Base-by-base conservation (phyloP, 2,329 filamentous ascomycete genomes). In the Penicillium freii region DNA sequence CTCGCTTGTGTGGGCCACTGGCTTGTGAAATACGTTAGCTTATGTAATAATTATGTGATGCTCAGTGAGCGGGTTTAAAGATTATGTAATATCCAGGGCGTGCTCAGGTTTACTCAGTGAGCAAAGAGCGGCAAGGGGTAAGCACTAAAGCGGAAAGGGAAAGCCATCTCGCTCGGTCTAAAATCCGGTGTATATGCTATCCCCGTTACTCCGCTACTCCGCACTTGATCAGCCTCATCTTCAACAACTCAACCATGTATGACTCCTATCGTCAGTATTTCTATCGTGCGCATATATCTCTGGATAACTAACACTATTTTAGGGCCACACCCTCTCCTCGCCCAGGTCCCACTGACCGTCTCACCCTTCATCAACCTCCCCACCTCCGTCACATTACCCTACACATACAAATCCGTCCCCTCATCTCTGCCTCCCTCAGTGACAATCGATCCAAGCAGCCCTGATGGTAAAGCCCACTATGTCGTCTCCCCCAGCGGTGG, bases 351-450 rank as follows among this genome's bases (percentile, higher is more conserved):
- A 31, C 80, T 99, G 54, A 95, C 92, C 49, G 92, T 97, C 44
- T 97, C 93, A 3, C 94, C 94, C 27, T 97, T 97, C 79, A 86
- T 97, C 68, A 89, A 88, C 59, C 87, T 99, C 33, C 94, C 94
- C 11, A 88, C 90, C 31, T 89, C 93, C 27, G 90, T 92, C 21
- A 96, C 92, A 0, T 85, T 99, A 8, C 93, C 94, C 25, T 97
- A 97, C 80, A 96, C 91, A 66, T 97, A 97, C 83, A 93, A 92
- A 72, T 84, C 87, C 11, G 88, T 97, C 71, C 91, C 93, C 0
- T 93, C 91, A 0, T 89, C 91, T 2, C 84, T 97, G 0, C 93
- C 94, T 0, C 86, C 86, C 1, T 89, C 90, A 1, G 82, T 85
- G 34, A 83, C 86, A 8, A 81, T 82, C 57, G 78, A 83, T 57